Conservation (phyloP, 73 alveolate species). For the Symbiodinium natans region DNA sequence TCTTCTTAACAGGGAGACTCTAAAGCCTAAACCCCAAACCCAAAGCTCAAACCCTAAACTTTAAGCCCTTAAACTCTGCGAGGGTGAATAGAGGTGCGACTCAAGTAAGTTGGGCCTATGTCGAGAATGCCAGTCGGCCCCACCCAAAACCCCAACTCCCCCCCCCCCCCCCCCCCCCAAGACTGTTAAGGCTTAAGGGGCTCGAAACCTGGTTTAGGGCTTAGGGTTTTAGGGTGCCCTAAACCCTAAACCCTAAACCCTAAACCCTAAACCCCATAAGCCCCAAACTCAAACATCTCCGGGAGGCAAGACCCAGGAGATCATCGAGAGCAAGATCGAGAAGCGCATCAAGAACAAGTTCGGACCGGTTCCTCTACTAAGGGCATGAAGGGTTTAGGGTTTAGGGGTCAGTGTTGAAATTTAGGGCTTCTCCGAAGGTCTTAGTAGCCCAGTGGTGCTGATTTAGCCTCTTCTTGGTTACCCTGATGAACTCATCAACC, state of each 20-base stretch:
- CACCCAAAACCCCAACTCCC: neutral
- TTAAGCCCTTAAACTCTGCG: neutral
- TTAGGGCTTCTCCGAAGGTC: too few species aligned
- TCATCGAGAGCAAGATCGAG: constrained; percentile 99
- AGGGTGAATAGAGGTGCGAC: too few species aligned
- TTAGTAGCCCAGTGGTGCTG: too few species aligned
- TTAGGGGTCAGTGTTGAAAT: too few species aligned
- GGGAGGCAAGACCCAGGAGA: constrained; percentile 97
- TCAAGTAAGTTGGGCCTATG: too few species aligned
- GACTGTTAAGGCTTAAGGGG: too few species aligned
- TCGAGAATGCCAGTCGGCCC: too few species aligned
- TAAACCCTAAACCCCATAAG: neutral
- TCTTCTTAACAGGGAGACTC: too few species aligned
- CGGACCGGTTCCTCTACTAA: constrained; percentile 97
- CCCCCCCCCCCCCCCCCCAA: too few species aligned
- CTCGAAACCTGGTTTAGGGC: neutral
- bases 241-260: neutral
- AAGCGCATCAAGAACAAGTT: constrained; percentile 99
- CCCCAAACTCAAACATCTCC: neutral
- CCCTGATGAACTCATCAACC: too few species aligned
- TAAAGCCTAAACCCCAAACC: neutral
- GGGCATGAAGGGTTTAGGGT: neutral
- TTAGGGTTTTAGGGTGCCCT: neutral
- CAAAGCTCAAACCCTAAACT: neutral
- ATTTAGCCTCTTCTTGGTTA: too few species aligned